Evolutionary conservation across 176 grass and related monocot genomes (phyloP), one percentile per base, ranked within the genome.

Genomic region (Carex scoparia): DNA sequence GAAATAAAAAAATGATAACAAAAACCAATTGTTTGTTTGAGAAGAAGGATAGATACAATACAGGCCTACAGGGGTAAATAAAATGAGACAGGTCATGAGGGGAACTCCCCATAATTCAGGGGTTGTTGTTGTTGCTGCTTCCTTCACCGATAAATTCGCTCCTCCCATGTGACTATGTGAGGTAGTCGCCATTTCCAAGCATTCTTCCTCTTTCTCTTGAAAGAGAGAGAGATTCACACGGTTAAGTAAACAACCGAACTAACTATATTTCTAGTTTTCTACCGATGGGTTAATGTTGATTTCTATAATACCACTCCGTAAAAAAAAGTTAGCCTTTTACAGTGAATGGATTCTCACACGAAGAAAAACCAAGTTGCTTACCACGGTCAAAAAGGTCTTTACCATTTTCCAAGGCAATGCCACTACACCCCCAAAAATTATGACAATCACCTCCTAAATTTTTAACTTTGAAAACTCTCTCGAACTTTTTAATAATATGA

Each of bases 81-180:
- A 18, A 69, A 37, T 18, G 65, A 38, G 49, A 51, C n/a, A 55
- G 72, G 11, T 54, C 46, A 77, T 77, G 72, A 60, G 7, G 27
- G 13, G 19, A 79, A 9, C 8, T n/a, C 72, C 72, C 76, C 32
- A 79, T 79, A 56, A 80, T 80, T 80, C 55, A 23, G 77, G 77
- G 42, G 38, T 40, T 40, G 38, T 40, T 40, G 38, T 46, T 46
- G 1, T 19, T 4, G 77, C 61, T 80, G 77, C 53, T 80, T 56
- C 77, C 53, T 80, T 59, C 19, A 78, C 51, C 73, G 51, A 18
- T 11, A 58, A 16, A 80, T 12, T 80, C 19, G 19, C 46, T 80
- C 13, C n/a, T 80, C 54, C 74, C 74, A 79, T 79, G 74, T 79
- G 74, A 79, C 12, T 19, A 11, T 51, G 48, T 51, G 48, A 51